Conservation (phyloP, 176 grass and related monocot species). For the Leersia perrieri region DNA sequence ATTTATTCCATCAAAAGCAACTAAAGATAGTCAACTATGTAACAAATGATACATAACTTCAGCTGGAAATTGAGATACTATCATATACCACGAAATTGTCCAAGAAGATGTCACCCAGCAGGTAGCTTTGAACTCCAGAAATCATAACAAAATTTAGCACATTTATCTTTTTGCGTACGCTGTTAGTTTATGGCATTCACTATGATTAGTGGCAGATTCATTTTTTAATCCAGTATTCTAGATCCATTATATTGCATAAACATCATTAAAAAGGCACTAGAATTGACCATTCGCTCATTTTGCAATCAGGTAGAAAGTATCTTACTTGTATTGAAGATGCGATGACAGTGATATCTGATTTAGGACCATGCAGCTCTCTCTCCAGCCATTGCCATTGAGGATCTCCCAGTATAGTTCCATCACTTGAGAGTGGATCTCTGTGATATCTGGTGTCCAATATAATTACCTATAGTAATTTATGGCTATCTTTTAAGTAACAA, state of each 20-base stretch:
- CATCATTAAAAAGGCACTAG: background rate
- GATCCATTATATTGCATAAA: background rate
- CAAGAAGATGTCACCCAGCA: background rate
- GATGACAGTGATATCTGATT: slow-evolving; percentile 82
- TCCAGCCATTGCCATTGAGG: slow-evolving; percentile 93
- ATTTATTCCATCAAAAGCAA: slow-evolving; percentile 13
- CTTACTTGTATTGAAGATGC: slow-evolving; percentile 91
- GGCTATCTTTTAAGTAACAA: slow-evolving; percentile 9
- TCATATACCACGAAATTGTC: background rate
- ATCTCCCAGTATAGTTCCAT: slow-evolving; percentile 87
- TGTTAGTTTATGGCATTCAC: background rate
- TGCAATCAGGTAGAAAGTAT: slow-evolving; percentile 2
- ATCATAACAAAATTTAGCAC: background rate
- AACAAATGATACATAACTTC: background rate
- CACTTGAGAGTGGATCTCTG: slow-evolving; percentile 75
- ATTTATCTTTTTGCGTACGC: background rate
- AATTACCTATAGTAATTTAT: slow-evolving; percentile 58
- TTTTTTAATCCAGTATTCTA: slow-evolving; percentile 1
- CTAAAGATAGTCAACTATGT: background rate
- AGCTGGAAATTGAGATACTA: background rate
- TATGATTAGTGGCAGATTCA: background rate
- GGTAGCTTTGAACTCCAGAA: background rate
- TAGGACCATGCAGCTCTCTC: slow-evolving; percentile 70
- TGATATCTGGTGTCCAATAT: slow-evolving; percentile 96
- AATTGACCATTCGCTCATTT: background rate